phyloP scores from a whole-genome alignment of 2,329 filamentous ascomycete genomes.

The Herpotrichia juniperi region DNA sequence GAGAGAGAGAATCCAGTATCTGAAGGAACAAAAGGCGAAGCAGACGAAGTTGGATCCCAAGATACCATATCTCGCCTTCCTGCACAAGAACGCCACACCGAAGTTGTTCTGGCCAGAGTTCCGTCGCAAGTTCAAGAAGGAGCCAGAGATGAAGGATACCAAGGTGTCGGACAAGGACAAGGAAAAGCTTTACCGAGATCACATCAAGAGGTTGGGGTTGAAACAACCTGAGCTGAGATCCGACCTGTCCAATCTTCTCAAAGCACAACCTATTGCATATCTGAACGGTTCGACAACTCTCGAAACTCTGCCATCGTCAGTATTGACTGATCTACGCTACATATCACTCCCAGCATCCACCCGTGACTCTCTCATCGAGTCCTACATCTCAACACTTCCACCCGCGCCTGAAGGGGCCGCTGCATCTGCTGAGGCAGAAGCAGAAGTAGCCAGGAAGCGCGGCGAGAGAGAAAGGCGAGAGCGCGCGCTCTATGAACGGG shows the following conservation, averaged over 20 bases:
- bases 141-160: conserved; percentile 77
- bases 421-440: conserved; percentile 57
- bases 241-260: conserved; percentile 71
- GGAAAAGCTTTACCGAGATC: conserved; percentile 80
- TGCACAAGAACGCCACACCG: conserved; percentile 81
- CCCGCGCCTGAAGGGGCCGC: conserved; percentile 58
- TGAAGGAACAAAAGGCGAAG: conserved; percentile 74
- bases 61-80: conserved; percentile 80
- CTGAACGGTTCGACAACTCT: conserved; percentile 66
- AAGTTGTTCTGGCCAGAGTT: conserved; percentile 99
- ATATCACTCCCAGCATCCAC: conserved; percentile 67
- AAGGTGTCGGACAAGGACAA: conserved; percentile 68
- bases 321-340: conserved; percentile 72
- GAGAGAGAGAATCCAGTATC: conserved; percentile 72
- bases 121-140: conserved; percentile 85
- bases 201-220: conserved; percentile 54
- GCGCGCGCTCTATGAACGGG: conserved; percentile 69
- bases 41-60: conserved; percentile 83
- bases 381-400: conserved; percentile 68
- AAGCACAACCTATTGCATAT: conserved; percentile 61
- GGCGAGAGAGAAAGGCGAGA: conserved; percentile 59
- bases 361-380: conserved; percentile 69
- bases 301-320: conserved; percentile 64
- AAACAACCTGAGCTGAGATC: conserved; percentile 62
- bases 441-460: conserved; percentile 50